Base-by-base conservation (phyloP, 495 filamentous ascomycete genomes). In the Astrothelium subdiscretum region DNA sequence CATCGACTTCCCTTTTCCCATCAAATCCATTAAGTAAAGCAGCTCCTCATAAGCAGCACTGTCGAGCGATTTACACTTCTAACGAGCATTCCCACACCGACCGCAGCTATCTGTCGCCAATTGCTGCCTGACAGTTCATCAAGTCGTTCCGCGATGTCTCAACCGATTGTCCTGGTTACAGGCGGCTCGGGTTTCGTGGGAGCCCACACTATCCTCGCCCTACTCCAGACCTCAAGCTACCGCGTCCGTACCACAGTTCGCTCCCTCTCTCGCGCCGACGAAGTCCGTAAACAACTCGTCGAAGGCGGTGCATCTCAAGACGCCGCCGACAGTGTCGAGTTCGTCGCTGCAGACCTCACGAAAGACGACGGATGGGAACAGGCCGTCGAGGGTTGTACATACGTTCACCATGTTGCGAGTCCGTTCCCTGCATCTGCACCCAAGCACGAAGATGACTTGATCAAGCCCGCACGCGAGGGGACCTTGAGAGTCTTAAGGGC, bases 351-450 rank as follows among this genome's bases (percentile, higher is more conserved):
- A 2, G 67, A 69, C 29, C 60, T 69, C 5, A 29, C 22, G 1
- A 67, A 62, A 18, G 67, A 69, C 44, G 65, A 67, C 20, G 67
- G 67, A 2, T 69, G 67, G 67, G 24, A 38, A 3, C 48, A 62
- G 44, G 67, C 67, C n/a, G 63, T 67, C 32, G 51, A 57, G 38
- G 67, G 35, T 18, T 69, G 65, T 62, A 40, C 61, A 13, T 69
- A 64, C 52, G 67, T 69, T 11, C 54, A 64, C 8, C 67, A 69
- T 29, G 65, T 69, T 3, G 67, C 67, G 13, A 57, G 32, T 15
- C 67, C 67, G 2, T 69, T 69, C 52, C 67, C 67, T 8, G 10
- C 57, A 2, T 26, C 51, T 29, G 29, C 58, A 13, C 67, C 67
- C 2, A 69, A 69, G 59, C 15, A 64, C 54, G 67, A 66, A 32